These are phyloP conservation scores for Rhynchosporium secalis DNA, from an alignment of 2,329 filamentous ascomycete species.

Conservation along the genomic window DNA sequence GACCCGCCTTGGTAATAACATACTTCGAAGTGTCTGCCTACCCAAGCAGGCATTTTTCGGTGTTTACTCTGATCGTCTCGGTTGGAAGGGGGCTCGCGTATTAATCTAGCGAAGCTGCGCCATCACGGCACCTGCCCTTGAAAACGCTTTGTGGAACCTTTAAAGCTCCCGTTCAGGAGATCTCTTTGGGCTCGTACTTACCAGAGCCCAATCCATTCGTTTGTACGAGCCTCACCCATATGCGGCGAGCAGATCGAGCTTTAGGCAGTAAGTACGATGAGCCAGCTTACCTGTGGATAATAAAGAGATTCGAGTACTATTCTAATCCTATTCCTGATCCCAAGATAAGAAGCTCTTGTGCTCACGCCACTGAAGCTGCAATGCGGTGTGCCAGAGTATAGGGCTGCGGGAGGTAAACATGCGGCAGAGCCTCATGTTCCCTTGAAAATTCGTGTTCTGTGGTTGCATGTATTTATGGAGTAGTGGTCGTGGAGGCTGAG, in stretches of 20 bases:
- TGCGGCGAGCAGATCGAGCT: neutral
- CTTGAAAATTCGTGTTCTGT: slow-evolving; percentile 4
- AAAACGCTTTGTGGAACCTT: neutral
- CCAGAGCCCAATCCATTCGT: neutral
- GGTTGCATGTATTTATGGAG: slow-evolving; percentile 8
- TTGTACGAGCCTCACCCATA: neutral
- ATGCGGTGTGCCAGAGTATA: slow-evolving; percentile 40
- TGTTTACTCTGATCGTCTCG: neutral
- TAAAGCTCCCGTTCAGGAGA: no score
- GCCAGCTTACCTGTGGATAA: neutral
- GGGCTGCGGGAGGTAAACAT: slow-evolving; percentile 41
- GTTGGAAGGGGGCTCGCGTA: slow-evolving; percentile 8
- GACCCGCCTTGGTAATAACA: neutral
- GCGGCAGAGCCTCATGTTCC: slow-evolving; percentile 18
- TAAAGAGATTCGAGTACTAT: neutral
- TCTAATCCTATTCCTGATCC: neutral
- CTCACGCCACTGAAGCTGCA: slow-evolving; percentile 41
- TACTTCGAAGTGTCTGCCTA: neutral
- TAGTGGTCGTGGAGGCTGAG: slow-evolving; percentile 12
- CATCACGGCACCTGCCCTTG: neutral
- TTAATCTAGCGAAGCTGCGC: neutral
- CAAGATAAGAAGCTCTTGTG: slow-evolving; percentile 31
- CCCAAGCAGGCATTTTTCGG: neutral
- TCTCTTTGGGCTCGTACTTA: neutral
- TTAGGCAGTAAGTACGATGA: neutral